phyloP scores from a whole-genome alignment of 1,139 yeast species.

The Hemisphaericaspora xylofermentans region DNA sequence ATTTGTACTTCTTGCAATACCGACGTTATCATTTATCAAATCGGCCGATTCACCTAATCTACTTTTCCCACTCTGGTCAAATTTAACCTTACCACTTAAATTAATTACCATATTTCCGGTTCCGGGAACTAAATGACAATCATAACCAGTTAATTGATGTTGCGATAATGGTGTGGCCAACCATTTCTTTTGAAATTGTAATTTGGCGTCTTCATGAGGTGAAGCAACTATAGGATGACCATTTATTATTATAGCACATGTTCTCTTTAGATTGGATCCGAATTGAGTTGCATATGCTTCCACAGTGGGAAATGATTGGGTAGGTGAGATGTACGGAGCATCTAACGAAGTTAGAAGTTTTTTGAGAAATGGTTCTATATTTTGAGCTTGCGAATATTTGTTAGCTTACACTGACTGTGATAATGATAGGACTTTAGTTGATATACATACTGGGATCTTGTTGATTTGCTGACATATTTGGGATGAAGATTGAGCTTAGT shows the following conservation, averaged over 20 bases:
- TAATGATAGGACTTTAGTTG: conserved; percentile 6
- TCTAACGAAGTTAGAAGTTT: conserved; percentile 40
- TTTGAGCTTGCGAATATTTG: conserved; percentile 33
- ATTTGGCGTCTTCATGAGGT: conserved; percentile 44
- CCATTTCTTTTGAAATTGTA: conserved; percentile 68
- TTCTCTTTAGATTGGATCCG: conserved; percentile 46
- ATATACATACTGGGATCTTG: conserved; percentile 27
- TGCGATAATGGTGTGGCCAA: conserved; percentile 57
- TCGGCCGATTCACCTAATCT: conserved; percentile 63
- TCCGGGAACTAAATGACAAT: conserved; percentile 72
- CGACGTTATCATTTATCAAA: conserved; percentile 23
- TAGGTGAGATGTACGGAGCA: conserved; percentile 27
- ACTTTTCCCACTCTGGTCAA: conserved; percentile 71
- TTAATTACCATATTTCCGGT: conserved; percentile 55
- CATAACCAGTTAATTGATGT: conserved; percentile 62
- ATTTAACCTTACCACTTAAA: conserved; percentile 63
- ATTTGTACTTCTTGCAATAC: conserved; percentile 12
- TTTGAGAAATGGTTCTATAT: conserved; percentile 46
- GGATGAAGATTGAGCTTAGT: neutral
- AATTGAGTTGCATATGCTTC: conserved; percentile 54
- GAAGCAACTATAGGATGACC: conserved; percentile 58
- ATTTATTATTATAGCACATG: conserved; percentile 56
- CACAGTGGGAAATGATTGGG: conserved; percentile 32
- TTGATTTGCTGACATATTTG: conserved; percentile 14
- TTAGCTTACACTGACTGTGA: neutral